Conservation (phyloP, 306 rosid genomes). For the Castanea mollissima region DNA sequence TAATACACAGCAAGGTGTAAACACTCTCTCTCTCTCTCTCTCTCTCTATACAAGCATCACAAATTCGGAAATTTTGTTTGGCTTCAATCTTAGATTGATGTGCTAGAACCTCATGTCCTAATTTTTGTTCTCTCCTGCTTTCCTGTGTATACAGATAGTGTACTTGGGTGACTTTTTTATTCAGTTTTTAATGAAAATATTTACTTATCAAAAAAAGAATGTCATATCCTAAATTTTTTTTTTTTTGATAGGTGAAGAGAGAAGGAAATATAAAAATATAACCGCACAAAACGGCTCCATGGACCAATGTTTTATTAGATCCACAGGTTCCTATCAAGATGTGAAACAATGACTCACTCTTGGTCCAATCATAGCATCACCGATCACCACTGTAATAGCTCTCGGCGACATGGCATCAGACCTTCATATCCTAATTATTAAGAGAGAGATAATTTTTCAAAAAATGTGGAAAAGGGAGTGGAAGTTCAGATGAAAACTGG, state of each 20-base stretch:
- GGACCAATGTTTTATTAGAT: slow-evolving; percentile 27
- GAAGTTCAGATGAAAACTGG: background rate
- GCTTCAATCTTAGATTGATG: background rate
- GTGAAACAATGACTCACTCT: slow-evolving; percentile 47
- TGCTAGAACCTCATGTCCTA: background rate
- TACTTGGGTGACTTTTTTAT: no score
- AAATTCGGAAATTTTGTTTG: background rate
- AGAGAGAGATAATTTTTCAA: background rate
- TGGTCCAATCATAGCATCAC: slow-evolving; percentile 80
- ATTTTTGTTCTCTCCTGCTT: no score
- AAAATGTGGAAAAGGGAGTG: background rate
- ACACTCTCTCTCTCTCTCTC: background rate
- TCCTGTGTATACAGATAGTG: no score
- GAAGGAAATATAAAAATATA: slow-evolving; percentile 23
- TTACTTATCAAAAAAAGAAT: no score
- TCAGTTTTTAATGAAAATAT: no score
- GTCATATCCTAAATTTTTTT: no score
- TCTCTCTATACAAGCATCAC: background rate
- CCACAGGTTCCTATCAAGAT: slow-evolving; percentile 76
- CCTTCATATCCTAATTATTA: slow-evolving; percentile 14
- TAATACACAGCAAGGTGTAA: background rate
- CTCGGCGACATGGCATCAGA: slow-evolving; percentile 67
- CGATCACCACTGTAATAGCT: slow-evolving; percentile 52
- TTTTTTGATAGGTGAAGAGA: no score
- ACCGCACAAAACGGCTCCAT: slow-evolving; percentile 80